phyloP scores from a whole-genome alignment of 805 yeast species.

The Saturnispora zaruensis region DNA sequence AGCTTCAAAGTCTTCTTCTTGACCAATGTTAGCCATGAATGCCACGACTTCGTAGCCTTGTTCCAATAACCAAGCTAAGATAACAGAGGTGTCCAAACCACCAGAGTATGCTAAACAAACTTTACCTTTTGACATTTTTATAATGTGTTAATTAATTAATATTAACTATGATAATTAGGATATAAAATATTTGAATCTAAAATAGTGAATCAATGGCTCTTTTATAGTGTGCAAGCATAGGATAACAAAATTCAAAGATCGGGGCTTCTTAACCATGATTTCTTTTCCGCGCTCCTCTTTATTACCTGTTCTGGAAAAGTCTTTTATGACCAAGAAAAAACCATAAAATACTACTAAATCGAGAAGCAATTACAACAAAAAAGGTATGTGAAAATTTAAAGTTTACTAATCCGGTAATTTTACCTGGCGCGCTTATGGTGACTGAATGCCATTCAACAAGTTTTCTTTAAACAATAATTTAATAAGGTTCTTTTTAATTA shows the following conservation, averaged over 20 bases:
- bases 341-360: not conserved
- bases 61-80: conserved; percentile 96
- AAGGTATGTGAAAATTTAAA: not conserved
- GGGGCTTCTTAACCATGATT: not conserved
- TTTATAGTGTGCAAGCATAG: not conserved
- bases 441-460: not conserved
- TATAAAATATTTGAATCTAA: not conserved
- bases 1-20: conserved; percentile 97
- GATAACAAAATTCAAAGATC: not conserved
- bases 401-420: not conserved
- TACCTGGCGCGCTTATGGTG: not conserved
- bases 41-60: conserved; percentile 98
- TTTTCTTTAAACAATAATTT: not conserved
- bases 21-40: conserved; percentile 97
- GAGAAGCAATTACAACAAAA: not conserved
- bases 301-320: not conserved
- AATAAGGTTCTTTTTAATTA: not conserved
- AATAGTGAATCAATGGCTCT: not conserved
- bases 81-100: conserved; percentile 96
- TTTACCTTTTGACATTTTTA: conserved; percentile 86
- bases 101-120: conserved; percentile 99
- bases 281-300: not conserved
- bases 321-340: not conserved
- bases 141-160: not conserved
- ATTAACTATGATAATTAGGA: not conserved